Conservation (phyloP, 202 grass and related monocot genomes). For the Elaeis oleifera region DNA sequence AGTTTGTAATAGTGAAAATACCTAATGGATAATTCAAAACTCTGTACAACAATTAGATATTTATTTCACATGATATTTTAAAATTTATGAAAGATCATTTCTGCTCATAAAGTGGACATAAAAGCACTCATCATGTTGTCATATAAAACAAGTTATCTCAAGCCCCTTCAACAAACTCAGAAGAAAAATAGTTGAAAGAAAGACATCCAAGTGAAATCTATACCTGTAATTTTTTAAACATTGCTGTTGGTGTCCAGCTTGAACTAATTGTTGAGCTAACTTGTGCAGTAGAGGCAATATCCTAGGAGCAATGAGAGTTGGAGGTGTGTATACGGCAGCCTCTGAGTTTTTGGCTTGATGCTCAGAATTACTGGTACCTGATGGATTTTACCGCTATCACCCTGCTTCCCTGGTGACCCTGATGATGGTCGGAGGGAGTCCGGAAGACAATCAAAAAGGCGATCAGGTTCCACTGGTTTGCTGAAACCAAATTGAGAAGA, state of each 20-base stretch:
- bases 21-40: too few species aligned
- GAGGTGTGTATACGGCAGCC: slow-evolving; percentile 59
- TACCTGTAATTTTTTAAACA: slow-evolving; percentile 91
- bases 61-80: too few species aligned
- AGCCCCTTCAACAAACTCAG: too few species aligned
- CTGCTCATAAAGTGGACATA: too few species aligned
- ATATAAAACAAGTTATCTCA: too few species aligned
- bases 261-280: slow-evolving; percentile 81
- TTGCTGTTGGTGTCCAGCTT: slow-evolving; percentile 68
- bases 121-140: too few species aligned
- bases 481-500: slow-evolving; percentile 32
- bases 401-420: slow-evolving; percentile 7
- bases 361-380: slow-evolving; percentile 29
- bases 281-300: slow-evolving; percentile 82
- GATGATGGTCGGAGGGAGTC: slow-evolving; percentile 8
- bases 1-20: too few species aligned
- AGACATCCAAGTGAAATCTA: not conserved
- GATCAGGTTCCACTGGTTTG: slow-evolving; percentile 33
- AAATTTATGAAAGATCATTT: too few species aligned
- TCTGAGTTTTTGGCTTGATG: slow-evolving; percentile 41
- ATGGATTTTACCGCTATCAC: slow-evolving; percentile 45
- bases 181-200: not conserved
- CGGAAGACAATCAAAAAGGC: slow-evolving; percentile 17
- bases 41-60: too few species aligned
- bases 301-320: slow-evolving; percentile 73